These are phyloP conservation scores for Ambrosia trifida DNA, from an alignment of 129 eudicot genomes.

Conservation along the genomic window DNA sequence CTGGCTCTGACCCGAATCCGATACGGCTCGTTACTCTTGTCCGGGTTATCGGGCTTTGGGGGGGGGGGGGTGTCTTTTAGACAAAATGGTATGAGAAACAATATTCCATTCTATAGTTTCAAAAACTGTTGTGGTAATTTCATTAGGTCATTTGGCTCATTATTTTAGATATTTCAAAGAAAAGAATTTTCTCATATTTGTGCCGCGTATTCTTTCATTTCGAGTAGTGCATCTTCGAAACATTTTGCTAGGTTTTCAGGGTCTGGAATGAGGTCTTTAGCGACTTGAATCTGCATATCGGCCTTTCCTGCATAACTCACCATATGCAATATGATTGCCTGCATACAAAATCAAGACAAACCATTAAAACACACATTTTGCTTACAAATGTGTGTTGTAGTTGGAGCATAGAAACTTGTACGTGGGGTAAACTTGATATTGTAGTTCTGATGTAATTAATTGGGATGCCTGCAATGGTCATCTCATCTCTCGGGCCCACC, in stretches of 20 bases:
- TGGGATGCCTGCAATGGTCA: conserved; percentile 61
- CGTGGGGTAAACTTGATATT: conserved; percentile 65
- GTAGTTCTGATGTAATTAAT: conserved; percentile 53
- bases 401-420: conserved; percentile 27
- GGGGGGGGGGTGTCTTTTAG: no score
- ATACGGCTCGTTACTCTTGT: no score
- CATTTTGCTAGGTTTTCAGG: conserved; percentile 67
- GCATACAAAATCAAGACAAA: conserved; percentile 21
- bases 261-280: conserved; percentile 76
- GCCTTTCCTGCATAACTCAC: conserved; percentile 83
- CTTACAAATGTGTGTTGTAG: neutral
- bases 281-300: conserved; percentile 73
- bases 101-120: no score
- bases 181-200: neutral
- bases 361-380: neutral
- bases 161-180: neutral
- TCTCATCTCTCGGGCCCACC: conserved; percentile 72
- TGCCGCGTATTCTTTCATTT: conserved; percentile 63
- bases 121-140: neutral
- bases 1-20: no score
- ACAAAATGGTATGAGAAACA: no score
- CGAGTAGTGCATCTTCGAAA: conserved; percentile 65
- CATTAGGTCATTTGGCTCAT: neutral
- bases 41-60: no score
- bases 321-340: conserved; percentile 90